Evolutionary conservation across 192 early-diverging fungal genomes (phyloP).

Genomic region (Backusella morwellensis): DNA sequence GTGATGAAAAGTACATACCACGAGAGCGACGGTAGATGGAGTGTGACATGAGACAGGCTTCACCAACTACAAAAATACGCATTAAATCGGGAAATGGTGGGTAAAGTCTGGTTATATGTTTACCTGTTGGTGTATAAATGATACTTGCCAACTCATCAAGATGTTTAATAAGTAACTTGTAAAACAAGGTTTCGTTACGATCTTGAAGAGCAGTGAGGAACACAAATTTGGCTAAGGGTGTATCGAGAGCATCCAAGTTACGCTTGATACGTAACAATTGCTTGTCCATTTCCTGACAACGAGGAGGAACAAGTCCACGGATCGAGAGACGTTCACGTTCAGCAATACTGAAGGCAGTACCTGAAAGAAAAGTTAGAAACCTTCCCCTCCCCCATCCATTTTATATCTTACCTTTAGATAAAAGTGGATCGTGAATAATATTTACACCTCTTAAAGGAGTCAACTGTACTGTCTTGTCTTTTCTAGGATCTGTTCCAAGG

Average conservation of each 20-base stretch:
- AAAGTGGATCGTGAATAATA: slow-evolving; percentile 51
- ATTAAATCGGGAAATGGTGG: not conserved
- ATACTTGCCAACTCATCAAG: slow-evolving; percentile 50
- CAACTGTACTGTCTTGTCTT: slow-evolving; percentile 32
- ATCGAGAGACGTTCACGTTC: slow-evolving; percentile 53
- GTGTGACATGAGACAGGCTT: slow-evolving; percentile 49
- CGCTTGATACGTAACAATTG: slow-evolving; percentile 50
- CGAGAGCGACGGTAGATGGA: slow-evolving; percentile 53
- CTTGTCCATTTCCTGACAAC: slow-evolving; percentile 56
- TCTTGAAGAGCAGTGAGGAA: slow-evolving; percentile 55
- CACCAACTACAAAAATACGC: slow-evolving; percentile 36
- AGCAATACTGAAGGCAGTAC: slow-evolving; percentile 49
- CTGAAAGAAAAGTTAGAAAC: slow-evolving; percentile 1
- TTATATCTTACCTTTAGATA: slow-evolving; percentile 42
- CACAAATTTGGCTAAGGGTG: slow-evolving; percentile 51
- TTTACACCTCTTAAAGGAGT: slow-evolving; percentile 41
- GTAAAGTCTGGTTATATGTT: not conserved
- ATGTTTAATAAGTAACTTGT: slow-evolving; percentile 48
- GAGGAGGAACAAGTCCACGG: slow-evolving; percentile 52
- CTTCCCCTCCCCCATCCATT: not conserved
- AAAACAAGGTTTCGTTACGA: slow-evolving; percentile 54
- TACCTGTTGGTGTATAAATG: slow-evolving; percentile 50
- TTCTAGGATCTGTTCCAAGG: slow-evolving; percentile 28
- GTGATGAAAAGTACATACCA: slow-evolving; percentile 55
- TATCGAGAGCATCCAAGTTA: slow-evolving; percentile 47